Evolutionary conservation across 331 rosid species (phyloP), one percentile per base, ranked within the genome.

Genomic region (Saraca asoca): DNA sequence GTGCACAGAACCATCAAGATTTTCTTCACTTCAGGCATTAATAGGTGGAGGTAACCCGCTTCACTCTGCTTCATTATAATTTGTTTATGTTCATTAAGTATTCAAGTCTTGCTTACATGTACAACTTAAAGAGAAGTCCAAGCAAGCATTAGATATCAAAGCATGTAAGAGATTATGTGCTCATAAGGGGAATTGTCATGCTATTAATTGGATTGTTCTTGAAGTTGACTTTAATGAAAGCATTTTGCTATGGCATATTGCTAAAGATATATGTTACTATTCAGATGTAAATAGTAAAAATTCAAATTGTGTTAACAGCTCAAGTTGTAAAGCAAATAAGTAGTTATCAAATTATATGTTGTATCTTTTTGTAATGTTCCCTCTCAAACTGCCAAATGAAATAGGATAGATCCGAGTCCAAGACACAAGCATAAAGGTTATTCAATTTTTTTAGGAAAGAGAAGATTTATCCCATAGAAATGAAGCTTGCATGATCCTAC

Each of bases 241-340:
- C 69, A 66, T 79, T 51, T 11, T 79, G 34, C 56, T 79, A 17
- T 79, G 83, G 83, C 83, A 79, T 19, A 62, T 79, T 14, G 83
- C 83, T 5, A 79, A 73, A 1, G 76, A 74, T 43, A 66, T 79
- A 2, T 79, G 79, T 2, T 64, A 19, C 35, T 17, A 44, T 19
- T 33, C 31, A 10, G 76, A 66, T 52, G 11, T 8, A 37, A 5
- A 7, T 14, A 2, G 5, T 12, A 44, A 7, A 6, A 55, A 44
- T 7, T 5, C 19, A 12, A 18, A 5, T 62, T 12, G 8, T n/a
- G 17, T 4, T 0, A 9, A 8, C 0, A 11, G 37, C 4, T 15
- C 52, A 46, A 24, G 39, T 12, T 39, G 45, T n/a, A 6, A 12
- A 29, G 9, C 6, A 6, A 69, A 77, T 31, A 62, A 11, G 14